Evolutionary conservation across 225 moss, liverwort and hornwort genomes (phyloP).

Genomic region (Sphagnum contortum): DNA sequence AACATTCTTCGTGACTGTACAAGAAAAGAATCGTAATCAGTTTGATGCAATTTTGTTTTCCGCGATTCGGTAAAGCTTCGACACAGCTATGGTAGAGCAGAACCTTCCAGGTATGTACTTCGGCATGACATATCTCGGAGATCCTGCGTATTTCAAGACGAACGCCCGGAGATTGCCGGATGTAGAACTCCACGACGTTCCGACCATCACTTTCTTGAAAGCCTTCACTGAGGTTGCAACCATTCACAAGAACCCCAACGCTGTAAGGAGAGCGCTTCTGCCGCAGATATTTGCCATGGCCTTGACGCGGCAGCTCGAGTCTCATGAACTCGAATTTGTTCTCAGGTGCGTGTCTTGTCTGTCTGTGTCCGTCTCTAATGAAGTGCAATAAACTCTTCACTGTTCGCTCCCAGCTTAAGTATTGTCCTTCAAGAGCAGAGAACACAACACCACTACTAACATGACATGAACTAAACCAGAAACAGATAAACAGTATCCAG

Average conservation of each 20-base stretch:
- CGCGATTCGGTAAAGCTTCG: too few species aligned
- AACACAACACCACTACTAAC: too few species aligned
- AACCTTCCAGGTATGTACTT: conserved; percentile 22
- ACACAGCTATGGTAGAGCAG: too few species aligned
- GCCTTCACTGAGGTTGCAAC: conserved; percentile 26
- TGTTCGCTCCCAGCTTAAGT: too few species aligned
- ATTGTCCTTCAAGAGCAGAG: too few species aligned
- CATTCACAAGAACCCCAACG: conserved; percentile 18
- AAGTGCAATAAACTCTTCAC: too few species aligned
- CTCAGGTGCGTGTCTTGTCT: conserved; percentile 10
- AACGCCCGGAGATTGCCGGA: conserved; percentile 10
- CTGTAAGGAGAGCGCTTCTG: conserved; percentile 23
- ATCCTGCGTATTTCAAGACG: conserved; percentile 14
- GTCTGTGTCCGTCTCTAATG: too few species aligned
- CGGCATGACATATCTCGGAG: conserved; percentile 39
- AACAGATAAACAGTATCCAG: too few species aligned
- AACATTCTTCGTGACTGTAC: too few species aligned
- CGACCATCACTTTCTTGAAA: conserved; percentile 1
- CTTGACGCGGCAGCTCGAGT: conserved; percentile 20
- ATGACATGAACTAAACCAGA: too few species aligned
- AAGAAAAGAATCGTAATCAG: too few species aligned
- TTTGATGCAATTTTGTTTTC: too few species aligned
- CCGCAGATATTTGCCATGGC: conserved; percentile 45
- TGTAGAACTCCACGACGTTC: conserved; percentile 25
- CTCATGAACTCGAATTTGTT: conserved; percentile 34